phyloP scores from a whole-genome alignment of 1,284 basidiomycete genomes.

The Fistulinella staudtii region DNA sequence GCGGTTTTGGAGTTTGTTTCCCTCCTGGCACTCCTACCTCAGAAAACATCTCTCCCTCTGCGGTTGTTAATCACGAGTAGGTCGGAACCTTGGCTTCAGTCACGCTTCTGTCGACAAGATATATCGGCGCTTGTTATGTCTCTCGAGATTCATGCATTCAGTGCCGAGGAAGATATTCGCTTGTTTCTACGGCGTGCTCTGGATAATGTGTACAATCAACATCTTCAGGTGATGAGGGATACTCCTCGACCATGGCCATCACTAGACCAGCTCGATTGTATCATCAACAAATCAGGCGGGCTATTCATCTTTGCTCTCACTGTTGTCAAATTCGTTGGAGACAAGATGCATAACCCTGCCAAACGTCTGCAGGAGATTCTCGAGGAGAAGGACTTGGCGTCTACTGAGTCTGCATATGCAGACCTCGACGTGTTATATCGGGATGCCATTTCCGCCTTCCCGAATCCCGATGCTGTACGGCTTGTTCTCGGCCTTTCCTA shows the following conservation, averaged over 20 bases:
- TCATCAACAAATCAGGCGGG: constrained; percentile 16
- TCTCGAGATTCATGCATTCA: no score
- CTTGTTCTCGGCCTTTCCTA: constrained; percentile 11
- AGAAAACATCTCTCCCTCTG: no score
- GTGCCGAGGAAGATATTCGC: constrained; percentile 18
- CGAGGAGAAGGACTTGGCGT: constrained; percentile 6
- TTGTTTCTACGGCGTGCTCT: constrained; percentile 11
- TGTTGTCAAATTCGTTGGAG: constrained; percentile 21
- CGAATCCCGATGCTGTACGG: no score
- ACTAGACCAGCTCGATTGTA: constrained; percentile 8
- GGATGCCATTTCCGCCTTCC: no score
- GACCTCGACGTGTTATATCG: constrained; percentile 14
- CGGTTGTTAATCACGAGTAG: no score
- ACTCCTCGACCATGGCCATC: no score
- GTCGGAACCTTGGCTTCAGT: constrained; percentile 15
- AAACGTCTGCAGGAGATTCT: constrained; percentile 13
- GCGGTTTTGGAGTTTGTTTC: no score
- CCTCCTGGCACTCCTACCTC: no score
- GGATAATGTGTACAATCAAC: constrained; percentile 5
- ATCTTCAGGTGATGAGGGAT: constrained; percentile 13
- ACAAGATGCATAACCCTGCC: constrained; percentile 8
- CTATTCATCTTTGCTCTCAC: constrained; percentile 27
- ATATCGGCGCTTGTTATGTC: no score
- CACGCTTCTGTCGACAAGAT: no score
- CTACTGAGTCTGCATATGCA: constrained; percentile 7